Conservation (phyloP, 192 early-diverging fungal genomes). For the Backusella westeae region DNA sequence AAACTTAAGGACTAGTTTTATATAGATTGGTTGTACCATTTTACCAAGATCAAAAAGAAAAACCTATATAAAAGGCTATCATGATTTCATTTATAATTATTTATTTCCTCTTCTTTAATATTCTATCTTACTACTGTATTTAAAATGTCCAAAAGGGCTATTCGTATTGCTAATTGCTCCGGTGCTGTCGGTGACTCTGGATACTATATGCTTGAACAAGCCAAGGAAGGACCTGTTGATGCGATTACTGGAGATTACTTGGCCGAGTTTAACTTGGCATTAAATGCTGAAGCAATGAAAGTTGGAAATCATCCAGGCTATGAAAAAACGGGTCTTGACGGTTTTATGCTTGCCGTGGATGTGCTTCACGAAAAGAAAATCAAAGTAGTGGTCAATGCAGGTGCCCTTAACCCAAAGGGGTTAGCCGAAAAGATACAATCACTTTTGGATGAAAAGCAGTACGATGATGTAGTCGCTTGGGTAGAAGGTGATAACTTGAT, state of each 20-base stretch:
- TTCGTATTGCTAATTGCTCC: not conserved
- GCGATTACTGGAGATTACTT: not conserved
- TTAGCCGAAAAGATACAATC: too few species aligned
- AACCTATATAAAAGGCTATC: too few species aligned
- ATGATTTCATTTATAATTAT: too few species aligned
- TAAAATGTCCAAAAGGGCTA: not conserved
- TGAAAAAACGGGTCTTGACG: not conserved
- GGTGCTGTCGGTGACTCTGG: not conserved
- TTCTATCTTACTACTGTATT: too few species aligned
- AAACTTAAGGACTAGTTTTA: too few species aligned
- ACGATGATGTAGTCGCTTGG: too few species aligned
- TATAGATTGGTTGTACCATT: too few species aligned
- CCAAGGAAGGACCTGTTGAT: not conserved
- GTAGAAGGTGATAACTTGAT: too few species aligned
- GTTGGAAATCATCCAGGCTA: not conserved
- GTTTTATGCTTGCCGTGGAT: not conserved
- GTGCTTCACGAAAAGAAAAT: not conserved
- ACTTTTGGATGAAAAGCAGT: too few species aligned
- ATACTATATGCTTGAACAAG: not conserved
- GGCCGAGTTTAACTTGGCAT: not conserved
- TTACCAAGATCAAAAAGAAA: too few species aligned
- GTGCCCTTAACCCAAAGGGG: too few species aligned
- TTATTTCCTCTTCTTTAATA: too few species aligned
- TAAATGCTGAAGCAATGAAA: not conserved
- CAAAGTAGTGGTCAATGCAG: not conserved